Evolutionary conservation across 345 rosid species (phyloP).

Genomic region (Clarkia xantiana): DNA sequence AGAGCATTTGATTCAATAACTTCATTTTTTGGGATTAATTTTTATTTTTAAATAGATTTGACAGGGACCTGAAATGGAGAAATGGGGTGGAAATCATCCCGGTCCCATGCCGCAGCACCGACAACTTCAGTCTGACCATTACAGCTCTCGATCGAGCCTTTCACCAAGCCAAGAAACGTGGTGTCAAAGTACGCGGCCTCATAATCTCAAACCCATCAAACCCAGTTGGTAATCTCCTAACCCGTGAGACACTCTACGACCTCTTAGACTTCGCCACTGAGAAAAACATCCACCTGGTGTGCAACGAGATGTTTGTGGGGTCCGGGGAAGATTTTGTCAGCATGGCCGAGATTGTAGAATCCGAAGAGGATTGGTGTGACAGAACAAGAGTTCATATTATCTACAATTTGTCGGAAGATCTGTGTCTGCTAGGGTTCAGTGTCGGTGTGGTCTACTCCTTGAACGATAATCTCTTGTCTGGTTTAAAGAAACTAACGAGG

Average conservation of each 20-base stretch:
- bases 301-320: conserved; percentile 60
- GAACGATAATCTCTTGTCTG: conserved; percentile 44
- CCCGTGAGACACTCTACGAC: conserved; percentile 44
- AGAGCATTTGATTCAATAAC: not conserved
- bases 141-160: conserved; percentile 71
- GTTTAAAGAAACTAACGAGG: conserved; percentile 47
- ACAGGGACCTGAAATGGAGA: conserved; percentile 74
- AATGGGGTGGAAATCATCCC: conserved; percentile 81
- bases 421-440: conserved; percentile 55
- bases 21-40: conserved; percentile 3
- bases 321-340: conserved; percentile 58
- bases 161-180: conserved; percentile 80
- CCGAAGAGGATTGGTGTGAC: conserved; percentile 31
- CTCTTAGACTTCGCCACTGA: conserved; percentile 75
- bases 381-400: conserved; percentile 64
- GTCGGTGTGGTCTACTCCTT: conserved; percentile 53
- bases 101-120: conserved; percentile 83
- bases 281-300: conserved; percentile 72
- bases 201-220: conserved; percentile 72
- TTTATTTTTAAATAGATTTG: conserved; percentile 30
- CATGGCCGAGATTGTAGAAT: conserved; percentile 52
- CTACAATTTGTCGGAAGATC: conserved; percentile 53
- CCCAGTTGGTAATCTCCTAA: conserved; percentile 52
- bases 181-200: conserved; percentile 62
- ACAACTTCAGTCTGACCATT: conserved; percentile 49